Evolutionary conservation across 768 basidiomycete genomes (phyloP).

Genomic region (Atractiella rhizophila): DNA sequence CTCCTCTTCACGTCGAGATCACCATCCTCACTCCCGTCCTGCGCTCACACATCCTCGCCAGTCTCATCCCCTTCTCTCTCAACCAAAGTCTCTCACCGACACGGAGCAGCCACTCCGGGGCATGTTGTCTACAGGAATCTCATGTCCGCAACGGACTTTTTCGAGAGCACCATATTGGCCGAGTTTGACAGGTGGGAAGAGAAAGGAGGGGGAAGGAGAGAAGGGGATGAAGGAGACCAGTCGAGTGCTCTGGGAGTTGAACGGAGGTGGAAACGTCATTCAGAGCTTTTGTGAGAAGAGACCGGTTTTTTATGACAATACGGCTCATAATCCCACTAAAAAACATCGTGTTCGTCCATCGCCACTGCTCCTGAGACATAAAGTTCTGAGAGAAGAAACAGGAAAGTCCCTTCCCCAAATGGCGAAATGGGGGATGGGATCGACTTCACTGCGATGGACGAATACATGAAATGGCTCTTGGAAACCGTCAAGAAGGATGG

Average conservation of each 20-base stretch:
- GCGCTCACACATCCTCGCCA: slow-evolving; percentile 34
- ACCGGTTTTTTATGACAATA: slow-evolving; percentile 72
- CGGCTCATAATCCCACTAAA: slow-evolving; percentile 49
- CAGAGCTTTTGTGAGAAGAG: slow-evolving; percentile 88
- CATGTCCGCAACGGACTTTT: slow-evolving; percentile 56
- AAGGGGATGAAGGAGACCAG: slow-evolving; percentile 54
- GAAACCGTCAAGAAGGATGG: slow-evolving; percentile 47
- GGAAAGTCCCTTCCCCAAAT: slow-evolving; percentile 17
- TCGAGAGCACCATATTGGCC: slow-evolving; percentile 59
- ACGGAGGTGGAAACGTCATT: slow-evolving; percentile 62
- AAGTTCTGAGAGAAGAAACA: slow-evolving; percentile 9
- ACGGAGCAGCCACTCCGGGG: slow-evolving; percentile 36
- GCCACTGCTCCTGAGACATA: background rate
- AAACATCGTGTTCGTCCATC: slow-evolving; percentile 29
- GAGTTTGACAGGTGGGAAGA: slow-evolving; percentile 77
- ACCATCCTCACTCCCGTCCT: slow-evolving; percentile 25
- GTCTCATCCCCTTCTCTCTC: slow-evolving; percentile 56
- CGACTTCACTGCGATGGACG: slow-evolving; percentile 81
- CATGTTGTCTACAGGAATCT: slow-evolving; percentile 29
- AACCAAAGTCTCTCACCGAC: slow-evolving; percentile 39
- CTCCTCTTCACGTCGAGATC: slow-evolving; percentile 41
- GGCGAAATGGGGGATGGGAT: slow-evolving; percentile 27
- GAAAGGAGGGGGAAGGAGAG: slow-evolving; percentile 50
- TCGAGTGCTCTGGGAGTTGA: slow-evolving; percentile 57
- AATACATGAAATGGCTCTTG: slow-evolving; percentile 49